Base-by-base conservation (phyloP, 1,139 yeast genomes). In the Pichia kudriavzevii region DNA sequence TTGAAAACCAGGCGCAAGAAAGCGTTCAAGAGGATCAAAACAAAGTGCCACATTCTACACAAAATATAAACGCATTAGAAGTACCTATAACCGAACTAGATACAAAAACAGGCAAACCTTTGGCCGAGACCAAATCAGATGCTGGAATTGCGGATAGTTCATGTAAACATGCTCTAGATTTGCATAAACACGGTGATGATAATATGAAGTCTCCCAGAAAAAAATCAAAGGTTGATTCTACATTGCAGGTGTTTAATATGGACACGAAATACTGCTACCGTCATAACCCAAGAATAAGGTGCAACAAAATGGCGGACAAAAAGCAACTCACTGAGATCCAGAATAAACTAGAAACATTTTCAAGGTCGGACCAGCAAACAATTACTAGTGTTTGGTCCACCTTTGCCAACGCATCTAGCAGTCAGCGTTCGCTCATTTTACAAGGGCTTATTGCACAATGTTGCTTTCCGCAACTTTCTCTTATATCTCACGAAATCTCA, bases 401-500 rank as follows among this genome's bases (percentile, higher is more conserved):
- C 30, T 81, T 82, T 59, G 64, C 82, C 36, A 78, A 87, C 22
- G 77, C 95, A 8, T 79, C 79, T 16, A 66, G 67, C 39, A 71
- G 65, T 32, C 87, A 76, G 55, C 67, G 96, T 33, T 71, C 75
- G 38, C 63, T 88, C 33, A 83, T 91, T 4, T 60, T 91, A 35
- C 83, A 82, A 53, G 97, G 97, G 1, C 61, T 91, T 22, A 62
- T 91, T 31, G 70, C 88, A 10, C 95, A 85, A 55, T 85, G 97
- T 58, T 91, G 98, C 51, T 88, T 87, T 61, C 97, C 97, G 1
- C 96, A 88, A 53, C 66, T 91, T 16, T 83, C 95, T 11, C 77
- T 77, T 43, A 74, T 88, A 7, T 75, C 94, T 1, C 77, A 80
- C 46, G 91, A 85, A 55, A 82, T 91, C 17, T 72, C 79, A 28